A percentile compares a stretch with the other conserved stretches of the same genome.
These are phyloP conservation scores for Coemansia sp. DNA, from an alignment of 192 early-diverging fungal genomes.

Conservation along the genomic window DNA sequence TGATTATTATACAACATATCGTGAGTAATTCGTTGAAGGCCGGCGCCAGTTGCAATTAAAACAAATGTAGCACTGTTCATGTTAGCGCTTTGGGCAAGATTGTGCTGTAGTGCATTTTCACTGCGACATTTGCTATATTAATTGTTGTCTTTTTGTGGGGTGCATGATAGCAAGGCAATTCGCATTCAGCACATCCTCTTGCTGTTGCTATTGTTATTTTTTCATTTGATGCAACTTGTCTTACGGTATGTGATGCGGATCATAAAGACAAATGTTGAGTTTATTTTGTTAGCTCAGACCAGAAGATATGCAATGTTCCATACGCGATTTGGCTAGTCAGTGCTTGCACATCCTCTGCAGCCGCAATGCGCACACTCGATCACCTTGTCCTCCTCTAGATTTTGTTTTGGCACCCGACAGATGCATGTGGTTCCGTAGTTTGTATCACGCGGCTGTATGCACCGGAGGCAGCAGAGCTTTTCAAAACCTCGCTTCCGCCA, in stretches of 20 bases:
- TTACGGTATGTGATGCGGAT: background rate
- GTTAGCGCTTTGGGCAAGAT: background rate
- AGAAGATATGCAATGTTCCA: too few relatives aligned
- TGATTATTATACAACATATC: too few relatives aligned
- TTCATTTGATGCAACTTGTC: background rate
- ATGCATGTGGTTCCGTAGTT: constrained; percentile 97
- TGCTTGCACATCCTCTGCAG: constrained; percentile 76
- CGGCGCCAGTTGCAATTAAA: too few relatives aligned
- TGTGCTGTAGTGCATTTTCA: constrained; percentile 29
- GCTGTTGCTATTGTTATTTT: background rate
- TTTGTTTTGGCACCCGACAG: constrained; percentile 91
- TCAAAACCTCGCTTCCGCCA: constrained; percentile 99
- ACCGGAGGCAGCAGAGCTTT: constrained; percentile 94
- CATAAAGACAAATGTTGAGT: too few relatives aligned
- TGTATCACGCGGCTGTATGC: constrained; percentile 96
- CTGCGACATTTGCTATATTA: constrained; percentile 33
- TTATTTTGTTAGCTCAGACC: too few relatives aligned
- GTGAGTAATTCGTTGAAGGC: too few relatives aligned
- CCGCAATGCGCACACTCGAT: constrained; percentile 96
- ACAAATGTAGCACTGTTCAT: too few relatives aligned
- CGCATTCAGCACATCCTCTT: too few relatives aligned
- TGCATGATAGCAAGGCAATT: background rate
- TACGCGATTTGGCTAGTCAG: constrained; percentile 35
- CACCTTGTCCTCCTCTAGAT: constrained; percentile 85
- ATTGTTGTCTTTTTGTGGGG: background rate